Percentiles rank a stretch among this genome's conserved stretches.
phyloP scores from a whole-genome alignment of 2,329 filamentous ascomycete species.

The Chalara sp. region DNA sequence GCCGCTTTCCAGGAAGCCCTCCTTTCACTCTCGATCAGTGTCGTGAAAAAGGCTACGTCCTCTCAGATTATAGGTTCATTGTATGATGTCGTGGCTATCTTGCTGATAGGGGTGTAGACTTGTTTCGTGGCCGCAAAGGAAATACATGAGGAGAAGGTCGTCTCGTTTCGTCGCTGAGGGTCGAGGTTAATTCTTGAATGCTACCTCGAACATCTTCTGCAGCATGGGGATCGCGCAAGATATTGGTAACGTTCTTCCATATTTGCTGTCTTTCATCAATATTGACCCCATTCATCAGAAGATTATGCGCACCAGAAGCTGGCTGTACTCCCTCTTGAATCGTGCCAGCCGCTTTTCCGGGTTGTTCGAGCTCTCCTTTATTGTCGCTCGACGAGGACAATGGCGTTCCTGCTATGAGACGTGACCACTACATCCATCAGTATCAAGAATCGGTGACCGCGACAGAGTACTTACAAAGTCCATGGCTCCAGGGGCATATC shows the following conservation, averaged over 20 bases:
- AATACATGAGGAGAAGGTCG: constrained; percentile 88
- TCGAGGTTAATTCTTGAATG: constrained; percentile 56
- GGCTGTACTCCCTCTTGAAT: constrained; percentile 60
- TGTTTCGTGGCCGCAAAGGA: constrained; percentile 79
- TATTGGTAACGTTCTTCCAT: constrained; percentile 56
- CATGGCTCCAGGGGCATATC: constrained; percentile 20
- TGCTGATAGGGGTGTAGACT: constrained; percentile 82
- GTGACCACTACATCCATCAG: constrained; percentile 49
- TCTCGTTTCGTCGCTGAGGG: constrained; percentile 84
- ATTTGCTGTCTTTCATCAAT: constrained; percentile 35
- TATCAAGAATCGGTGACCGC: background rate
- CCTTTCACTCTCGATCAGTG: constrained; percentile 92
- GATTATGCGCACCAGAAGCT: constrained; percentile 44
- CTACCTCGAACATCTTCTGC: constrained; percentile 56
- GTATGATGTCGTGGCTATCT: constrained; percentile 79
- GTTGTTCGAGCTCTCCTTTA: constrained; percentile 55
- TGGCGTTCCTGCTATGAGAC: constrained; percentile 56
- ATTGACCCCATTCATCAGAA: background rate
- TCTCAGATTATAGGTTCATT: constrained; percentile 82
- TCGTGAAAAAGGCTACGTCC: constrained; percentile 80
- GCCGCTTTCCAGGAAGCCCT: constrained; percentile 83
- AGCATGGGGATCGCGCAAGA: constrained; percentile 52
- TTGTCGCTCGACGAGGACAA: constrained; percentile 49
- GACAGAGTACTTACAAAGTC: constrained; percentile 23
- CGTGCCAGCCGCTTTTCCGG: constrained; percentile 57